Evolutionary conservation across 2,329 filamentous ascomycete species (phyloP).

Genomic region (Gaeumannomyces sp.): DNA sequence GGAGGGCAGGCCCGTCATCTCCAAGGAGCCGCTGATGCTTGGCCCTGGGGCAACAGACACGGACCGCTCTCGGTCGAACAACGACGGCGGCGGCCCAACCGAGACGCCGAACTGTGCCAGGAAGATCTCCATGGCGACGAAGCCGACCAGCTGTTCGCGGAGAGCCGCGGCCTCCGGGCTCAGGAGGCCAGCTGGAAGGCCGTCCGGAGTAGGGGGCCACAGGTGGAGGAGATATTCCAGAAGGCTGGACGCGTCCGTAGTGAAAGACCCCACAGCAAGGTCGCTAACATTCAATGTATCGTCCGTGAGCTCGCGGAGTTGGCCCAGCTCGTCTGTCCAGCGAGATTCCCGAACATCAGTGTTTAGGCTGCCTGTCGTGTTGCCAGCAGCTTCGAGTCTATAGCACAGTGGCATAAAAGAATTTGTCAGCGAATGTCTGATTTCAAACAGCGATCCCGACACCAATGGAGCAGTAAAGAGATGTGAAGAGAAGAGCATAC

Average conservation of each 20-base stretch:
- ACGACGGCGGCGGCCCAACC: slow-evolving; percentile 11
- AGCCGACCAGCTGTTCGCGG: slow-evolving; percentile 13
- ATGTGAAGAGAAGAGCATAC: not conserved
- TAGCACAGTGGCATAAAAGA: not conserved
- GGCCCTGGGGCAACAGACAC: no score
- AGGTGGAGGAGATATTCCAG: slow-evolving; percentile 12
- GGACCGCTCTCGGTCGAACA: not conserved
- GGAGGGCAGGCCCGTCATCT: slow-evolving; percentile 1
- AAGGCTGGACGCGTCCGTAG: not conserved
- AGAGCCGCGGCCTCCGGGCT: not conserved
- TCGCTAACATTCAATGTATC: slow-evolving; percentile 2
- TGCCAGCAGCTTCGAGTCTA: slow-evolving; percentile 13
- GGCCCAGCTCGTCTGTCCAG: not conserved
- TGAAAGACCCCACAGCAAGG: not conserved
- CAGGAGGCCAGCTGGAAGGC: not conserved
- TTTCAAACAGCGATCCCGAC: not conserved
- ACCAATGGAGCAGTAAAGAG: not conserved
- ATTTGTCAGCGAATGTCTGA: not conserved
- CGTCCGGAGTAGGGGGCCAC: slow-evolving; percentile 9
- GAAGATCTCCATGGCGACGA: slow-evolving; percentile 14
- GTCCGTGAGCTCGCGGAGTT: not conserved
- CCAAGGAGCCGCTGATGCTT: not conserved
- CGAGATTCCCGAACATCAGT: slow-evolving; percentile 5
- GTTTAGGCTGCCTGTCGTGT: slow-evolving; percentile 6
- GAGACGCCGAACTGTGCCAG: slow-evolving; percentile 17